These are phyloP conservation scores for Sanghuangporus weigelae DNA, from an alignment of 1,284 basidiomycete species.

Conservation along the genomic window DNA sequence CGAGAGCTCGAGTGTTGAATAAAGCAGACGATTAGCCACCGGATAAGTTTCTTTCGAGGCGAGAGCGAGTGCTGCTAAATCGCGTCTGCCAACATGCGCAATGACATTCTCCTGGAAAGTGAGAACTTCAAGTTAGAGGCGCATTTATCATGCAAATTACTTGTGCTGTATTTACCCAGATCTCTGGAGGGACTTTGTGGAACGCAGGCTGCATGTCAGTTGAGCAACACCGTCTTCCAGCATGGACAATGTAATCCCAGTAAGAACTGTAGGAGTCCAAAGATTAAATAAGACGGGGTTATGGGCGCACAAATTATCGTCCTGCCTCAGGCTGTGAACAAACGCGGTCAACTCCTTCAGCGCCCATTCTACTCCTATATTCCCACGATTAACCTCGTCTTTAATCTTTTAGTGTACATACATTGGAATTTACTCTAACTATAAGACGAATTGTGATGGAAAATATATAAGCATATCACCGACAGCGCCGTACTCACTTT, in stretches of 20 bases:
- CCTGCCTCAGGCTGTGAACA: too few species aligned
- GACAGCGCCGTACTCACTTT: too few species aligned
- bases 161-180: conserved; percentile 7
- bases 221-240: neutral
- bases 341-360: too few species aligned
- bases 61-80: conserved; percentile 8
- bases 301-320: too few species aligned
- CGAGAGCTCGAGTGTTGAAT: conserved; percentile 12
- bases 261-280: too few species aligned
- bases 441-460: neutral
- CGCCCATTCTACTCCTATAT: too few species aligned
- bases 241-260: too few species aligned
- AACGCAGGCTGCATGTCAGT: neutral
- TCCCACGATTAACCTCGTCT: too few species aligned
- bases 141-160: neutral
- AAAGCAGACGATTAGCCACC: conserved; percentile 8
- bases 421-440: neutral
- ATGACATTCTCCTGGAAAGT: neutral
- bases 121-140: neutral
- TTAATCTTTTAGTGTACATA: too few species aligned
- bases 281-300: too few species aligned
- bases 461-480: too few species aligned
- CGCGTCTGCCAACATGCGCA: conserved; percentile 2
- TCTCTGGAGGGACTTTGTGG: conserved; percentile 12
- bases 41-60: conserved; percentile 4